Base-by-base conservation (phyloP, 441 rosid species). In the Flueggea neowawraea region DNA sequence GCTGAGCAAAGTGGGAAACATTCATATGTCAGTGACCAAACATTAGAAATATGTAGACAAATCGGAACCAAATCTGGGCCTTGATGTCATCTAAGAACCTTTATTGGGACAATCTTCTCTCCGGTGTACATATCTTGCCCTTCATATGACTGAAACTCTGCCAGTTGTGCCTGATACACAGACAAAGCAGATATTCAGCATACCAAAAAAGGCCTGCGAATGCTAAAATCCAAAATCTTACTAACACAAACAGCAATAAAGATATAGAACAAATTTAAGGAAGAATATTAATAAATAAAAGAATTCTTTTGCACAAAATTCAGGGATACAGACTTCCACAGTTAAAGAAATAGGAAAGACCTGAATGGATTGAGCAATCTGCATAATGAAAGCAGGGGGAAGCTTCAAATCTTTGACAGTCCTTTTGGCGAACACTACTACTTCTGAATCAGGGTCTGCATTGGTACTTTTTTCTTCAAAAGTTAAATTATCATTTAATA, bases 51-150 rank as follows among this genome's bases (percentile, higher is more conserved):
- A 54, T 6, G 33, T 16, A 39, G 33, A 53, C 22, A 2, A 60
- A 63, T 3, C 12, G 14, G 50, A 47, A 4, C 50, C 5, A 47
- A 47, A 10, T 11, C n/a, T 47, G 41, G 4, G 41, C 41, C 41
- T 5, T 8, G 9, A 36, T 12, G 50, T 47, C n/a, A 47, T 47
- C 14, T 15, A 59, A 54, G 51, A 56, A 89, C 98, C 98, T 93
- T 93, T 62, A 93, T 87, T 6, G 96, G 97, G 62, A 93, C 86
- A 70, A 93, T 80, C 72, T 89, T 90, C 81, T 88, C 98, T 59
- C 95, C 96, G 28, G 89, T 72, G 61, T 75, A 82, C 97, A 93
- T 88, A 51, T 93, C 98, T 69, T 90, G 97, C 28, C 98, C 97
- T 77, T 93, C 93, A 60, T 84, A 88, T 31, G 97, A 79, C 16